Evolutionary conservation across 2,329 filamentous ascomycete genomes (phyloP).

Genomic region (Zymoseptoria pseudotritici): DNA sequence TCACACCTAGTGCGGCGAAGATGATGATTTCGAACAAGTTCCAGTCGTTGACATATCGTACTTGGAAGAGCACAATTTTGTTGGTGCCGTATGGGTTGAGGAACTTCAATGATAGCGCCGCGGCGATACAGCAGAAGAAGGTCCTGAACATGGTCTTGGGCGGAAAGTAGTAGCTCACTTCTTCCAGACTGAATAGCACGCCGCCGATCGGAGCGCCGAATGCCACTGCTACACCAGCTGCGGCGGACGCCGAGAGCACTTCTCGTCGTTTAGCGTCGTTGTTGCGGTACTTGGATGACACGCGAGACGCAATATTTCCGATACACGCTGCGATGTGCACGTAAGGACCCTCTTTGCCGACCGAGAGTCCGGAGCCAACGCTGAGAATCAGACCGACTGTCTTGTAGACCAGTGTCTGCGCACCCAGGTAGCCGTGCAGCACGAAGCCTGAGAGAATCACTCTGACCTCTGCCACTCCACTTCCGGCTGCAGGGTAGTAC

Average conservation of each 20-base stretch:
- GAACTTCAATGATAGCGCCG: conserved; percentile 86
- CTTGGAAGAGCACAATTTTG: conserved; percentile 95
- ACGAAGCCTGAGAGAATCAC: conserved; percentile 98
- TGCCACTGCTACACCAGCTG: conserved; percentile 85
- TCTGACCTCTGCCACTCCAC: conserved; percentile 92
- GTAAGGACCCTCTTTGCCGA: conserved; percentile 92
- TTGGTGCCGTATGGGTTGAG: conserved; percentile 91
- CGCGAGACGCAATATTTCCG: conserved; percentile 85
- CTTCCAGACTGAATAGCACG: conserved; percentile 86
- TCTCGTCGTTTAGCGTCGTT: conserved; percentile 94
- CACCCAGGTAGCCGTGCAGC: conserved; percentile 85
- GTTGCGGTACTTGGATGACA: conserved; percentile 89
- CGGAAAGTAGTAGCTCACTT: conserved; percentile 95
- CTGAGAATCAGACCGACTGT: conserved; percentile 75
- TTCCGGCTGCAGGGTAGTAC: conserved; percentile 93
- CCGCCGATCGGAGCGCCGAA: conserved; percentile 88
- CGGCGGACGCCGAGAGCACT: conserved; percentile 84
- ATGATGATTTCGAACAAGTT: conserved; percentile 80
- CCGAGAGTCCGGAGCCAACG: conserved; percentile 83
- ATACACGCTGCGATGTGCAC: conserved; percentile 97
- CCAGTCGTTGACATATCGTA: conserved; percentile 87
- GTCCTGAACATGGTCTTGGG: conserved; percentile 95
- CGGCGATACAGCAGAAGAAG: conserved; percentile 93
- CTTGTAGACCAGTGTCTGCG: conserved; percentile 82
- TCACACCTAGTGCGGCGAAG: conserved; percentile 77